These are phyloP conservation scores for Heliocybe sulcata DNA, from an alignment of 1,284 basidiomycete species.

Conservation along the genomic window DNA sequence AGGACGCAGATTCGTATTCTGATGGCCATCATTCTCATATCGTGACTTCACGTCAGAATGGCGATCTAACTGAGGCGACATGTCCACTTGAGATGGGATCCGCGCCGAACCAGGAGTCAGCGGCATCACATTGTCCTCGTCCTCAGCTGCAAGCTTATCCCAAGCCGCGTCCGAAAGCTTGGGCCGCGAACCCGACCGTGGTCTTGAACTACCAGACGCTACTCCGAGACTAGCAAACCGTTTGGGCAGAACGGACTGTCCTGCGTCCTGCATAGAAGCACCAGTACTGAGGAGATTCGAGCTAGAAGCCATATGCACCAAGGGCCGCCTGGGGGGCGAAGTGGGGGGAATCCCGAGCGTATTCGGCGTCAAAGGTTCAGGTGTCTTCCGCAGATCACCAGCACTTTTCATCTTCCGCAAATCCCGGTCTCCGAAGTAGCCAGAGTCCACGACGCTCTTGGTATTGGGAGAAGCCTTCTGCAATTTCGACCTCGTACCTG, in stretches of 20 bases:
- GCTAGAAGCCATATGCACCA: conserved; percentile 35
- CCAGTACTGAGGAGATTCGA: conserved; percentile 45
- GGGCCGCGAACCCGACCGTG: conserved; percentile 29
- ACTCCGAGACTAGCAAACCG: conserved; percentile 67
- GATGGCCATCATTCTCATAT: conserved; percentile 17
- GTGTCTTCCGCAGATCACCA: conserved; percentile 57
- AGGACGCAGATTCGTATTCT: conserved; percentile 6
- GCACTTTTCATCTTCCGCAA: conserved; percentile 84
- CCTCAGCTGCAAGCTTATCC: conserved; percentile 22
- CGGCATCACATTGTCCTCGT: conserved; percentile 8
- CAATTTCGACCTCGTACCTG: conserved; percentile 6
- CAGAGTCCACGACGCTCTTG: conserved; percentile 26
- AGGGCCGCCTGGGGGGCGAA: conserved; percentile 20
- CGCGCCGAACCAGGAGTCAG: conserved; percentile 3
- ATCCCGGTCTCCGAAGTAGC: conserved; percentile 46
- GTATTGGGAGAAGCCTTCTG: conserved; percentile 5
- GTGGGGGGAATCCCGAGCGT: conserved; percentile 32
- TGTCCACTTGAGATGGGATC: conserved; percentile 5
- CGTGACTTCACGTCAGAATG: neutral
- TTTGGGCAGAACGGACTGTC: conserved; percentile 32
- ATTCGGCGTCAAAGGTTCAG: conserved; percentile 11
- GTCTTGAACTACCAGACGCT: conserved; percentile 23
- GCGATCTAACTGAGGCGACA: conserved; percentile 6
- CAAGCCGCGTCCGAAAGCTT: conserved; percentile 35
- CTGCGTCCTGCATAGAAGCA: conserved; percentile 20